A percentile compares a stretch with the other conserved stretches of the same genome.
phyloP scores from a whole-genome alignment of 2,329 filamentous ascomycete genomes.

The Calonectria pseudoturangicola region DNA sequence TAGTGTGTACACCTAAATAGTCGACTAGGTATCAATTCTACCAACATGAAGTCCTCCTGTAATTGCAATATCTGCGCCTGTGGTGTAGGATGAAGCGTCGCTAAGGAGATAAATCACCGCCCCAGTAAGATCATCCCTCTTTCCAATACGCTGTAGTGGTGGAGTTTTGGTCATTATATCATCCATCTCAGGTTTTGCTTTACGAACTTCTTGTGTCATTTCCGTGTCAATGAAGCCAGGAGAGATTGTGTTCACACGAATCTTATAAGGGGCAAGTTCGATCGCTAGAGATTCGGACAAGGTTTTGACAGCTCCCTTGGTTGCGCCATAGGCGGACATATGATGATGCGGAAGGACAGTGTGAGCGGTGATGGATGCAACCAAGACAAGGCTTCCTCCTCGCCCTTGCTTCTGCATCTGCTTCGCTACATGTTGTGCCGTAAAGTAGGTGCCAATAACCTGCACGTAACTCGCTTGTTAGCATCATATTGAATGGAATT shows the following conservation, averaged over 20 bases:
- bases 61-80: slow-evolving; percentile 64
- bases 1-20: not conserved
- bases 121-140: slow-evolving; percentile 62
- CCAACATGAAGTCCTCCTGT: slow-evolving; percentile 64
- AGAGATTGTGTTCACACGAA: slow-evolving; percentile 61
- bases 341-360: slow-evolving; percentile 33
- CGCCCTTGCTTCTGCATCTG: slow-evolving; percentile 61
- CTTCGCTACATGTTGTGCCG: slow-evolving; percentile 60
- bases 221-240: slow-evolving; percentile 60
- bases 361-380: slow-evolving; percentile 37
- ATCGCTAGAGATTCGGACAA: slow-evolving; percentile 60
- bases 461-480: slow-evolving; percentile 33
- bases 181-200: slow-evolving; percentile 54
- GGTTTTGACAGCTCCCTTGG: slow-evolving; percentile 62
- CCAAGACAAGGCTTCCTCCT: slow-evolving; percentile 59
- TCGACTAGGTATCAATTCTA: slow-evolving; percentile 20
- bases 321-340: slow-evolving; percentile 62
- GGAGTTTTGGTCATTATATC: slow-evolving; percentile 59
- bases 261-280: slow-evolving; percentile 59
- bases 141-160: slow-evolving; percentile 61
- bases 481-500: not conserved
- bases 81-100: slow-evolving; percentile 64
- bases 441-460: slow-evolving; percentile 64
- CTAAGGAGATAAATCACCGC: slow-evolving; percentile 64
- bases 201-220: slow-evolving; percentile 56